These are phyloP conservation scores for Lactifluus pinguis DNA, from an alignment of 768 basidiomycete species.

Conservation along the genomic window DNA sequence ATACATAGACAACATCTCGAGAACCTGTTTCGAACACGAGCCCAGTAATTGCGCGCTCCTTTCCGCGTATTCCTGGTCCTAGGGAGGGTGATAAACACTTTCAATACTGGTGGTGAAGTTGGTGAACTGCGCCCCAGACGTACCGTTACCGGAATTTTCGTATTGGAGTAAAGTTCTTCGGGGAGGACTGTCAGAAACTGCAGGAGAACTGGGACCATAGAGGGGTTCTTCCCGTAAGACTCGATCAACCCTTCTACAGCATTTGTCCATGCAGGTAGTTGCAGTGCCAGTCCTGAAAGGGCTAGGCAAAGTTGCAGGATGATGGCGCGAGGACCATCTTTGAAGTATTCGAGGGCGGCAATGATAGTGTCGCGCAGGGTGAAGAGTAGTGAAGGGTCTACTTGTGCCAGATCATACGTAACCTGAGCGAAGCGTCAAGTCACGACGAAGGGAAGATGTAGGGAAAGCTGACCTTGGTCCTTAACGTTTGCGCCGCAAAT, in stretches of 20 bases:
- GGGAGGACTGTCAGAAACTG: conserved; percentile 88
- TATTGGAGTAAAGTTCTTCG: conserved; percentile 79
- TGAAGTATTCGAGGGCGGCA: conserved; percentile 61
- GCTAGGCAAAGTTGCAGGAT: conserved; percentile 87
- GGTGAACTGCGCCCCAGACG: conserved; percentile 26
- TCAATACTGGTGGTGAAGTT: background rate
- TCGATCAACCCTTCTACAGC: conserved; percentile 77
- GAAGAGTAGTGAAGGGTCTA: conserved; percentile 60
- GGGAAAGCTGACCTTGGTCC: conserved; percentile 66
- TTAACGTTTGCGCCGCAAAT: conserved; percentile 95
- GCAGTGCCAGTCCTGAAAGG: conserved; percentile 82
- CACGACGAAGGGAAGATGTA: background rate
- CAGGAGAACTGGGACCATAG: conserved; percentile 72
- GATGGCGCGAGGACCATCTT: conserved; percentile 71
- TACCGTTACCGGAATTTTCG: conserved; percentile 82
- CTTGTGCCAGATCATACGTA: conserved; percentile 88
- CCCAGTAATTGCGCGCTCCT: conserved; percentile 55
- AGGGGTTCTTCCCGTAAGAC: conserved; percentile 74
- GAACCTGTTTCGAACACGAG: conserved; percentile 57
- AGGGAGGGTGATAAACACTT: background rate
- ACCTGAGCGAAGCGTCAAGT: conserved; percentile 48
- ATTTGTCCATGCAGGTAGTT: conserved; percentile 79
- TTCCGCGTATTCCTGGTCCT: conserved; percentile 72
- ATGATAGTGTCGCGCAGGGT: conserved; percentile 85
- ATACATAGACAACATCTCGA: conserved; percentile 83